phyloP scores from a whole-genome alignment of 768 basidiomycete genomes.

The Hemileccinum rubropunctum region DNA sequence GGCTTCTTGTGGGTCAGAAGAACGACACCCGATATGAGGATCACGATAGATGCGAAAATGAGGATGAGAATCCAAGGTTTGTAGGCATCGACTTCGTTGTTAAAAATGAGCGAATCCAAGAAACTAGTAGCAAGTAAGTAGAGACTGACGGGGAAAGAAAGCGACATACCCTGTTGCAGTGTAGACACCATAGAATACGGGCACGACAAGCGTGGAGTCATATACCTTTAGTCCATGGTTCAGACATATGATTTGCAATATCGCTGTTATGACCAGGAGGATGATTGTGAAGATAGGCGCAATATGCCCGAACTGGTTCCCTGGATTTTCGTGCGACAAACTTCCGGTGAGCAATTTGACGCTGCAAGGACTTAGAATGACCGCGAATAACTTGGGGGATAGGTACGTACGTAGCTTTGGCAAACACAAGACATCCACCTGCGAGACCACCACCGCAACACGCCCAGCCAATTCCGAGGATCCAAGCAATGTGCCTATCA shows the following conservation, averaged over 20 bases:
- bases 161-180: constrained; percentile 71
- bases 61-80: constrained; percentile 85
- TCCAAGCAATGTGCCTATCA: constrained; percentile 86
- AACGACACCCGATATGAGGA: constrained; percentile 91
- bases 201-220: constrained; percentile 88
- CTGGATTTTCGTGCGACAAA: constrained; percentile 74
- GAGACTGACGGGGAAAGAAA: background rate
- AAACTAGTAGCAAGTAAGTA: constrained; percentile 38
- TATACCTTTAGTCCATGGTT: constrained; percentile 89
- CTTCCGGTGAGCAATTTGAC: constrained; percentile 78
- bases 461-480: constrained; percentile 91
- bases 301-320: constrained; percentile 83
- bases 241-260: constrained; percentile 88
- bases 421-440: constrained; percentile 86
- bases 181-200: constrained; percentile 92
- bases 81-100: constrained; percentile 83
- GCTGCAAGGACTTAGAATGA: constrained; percentile 35
- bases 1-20: constrained; percentile 92
- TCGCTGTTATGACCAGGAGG: constrained; percentile 63
- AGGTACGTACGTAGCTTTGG: constrained; percentile 40
- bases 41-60: constrained; percentile 80
- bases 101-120: constrained; percentile 72
- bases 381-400: background rate
- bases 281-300: constrained; percentile 77
- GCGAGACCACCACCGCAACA: constrained; percentile 90